phyloP scores from a whole-genome alignment of 768 basidiomycete genomes.

The Hericium erinaceus region DNA sequence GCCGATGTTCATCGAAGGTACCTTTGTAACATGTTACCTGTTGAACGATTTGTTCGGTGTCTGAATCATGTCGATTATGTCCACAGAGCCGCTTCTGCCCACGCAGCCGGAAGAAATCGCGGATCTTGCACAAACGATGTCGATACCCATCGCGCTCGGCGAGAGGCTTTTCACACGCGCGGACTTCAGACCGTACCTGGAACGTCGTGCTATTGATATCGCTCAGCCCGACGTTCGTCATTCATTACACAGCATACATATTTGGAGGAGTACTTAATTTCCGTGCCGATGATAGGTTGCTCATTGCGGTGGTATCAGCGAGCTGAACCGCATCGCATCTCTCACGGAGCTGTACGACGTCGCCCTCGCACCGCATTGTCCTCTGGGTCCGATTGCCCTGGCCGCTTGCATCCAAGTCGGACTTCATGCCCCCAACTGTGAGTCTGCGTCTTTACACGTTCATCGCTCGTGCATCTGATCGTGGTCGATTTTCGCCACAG shows the following conservation, averaged over 20 bases:
- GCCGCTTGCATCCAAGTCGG: conserved; percentile 64
- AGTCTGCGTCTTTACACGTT: conserved; percentile 15
- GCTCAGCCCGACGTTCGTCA: conserved; percentile 54
- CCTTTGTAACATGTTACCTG: neutral
- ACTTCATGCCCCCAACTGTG: conserved; percentile 49
- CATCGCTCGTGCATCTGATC: no score
- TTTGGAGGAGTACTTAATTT: neutral
- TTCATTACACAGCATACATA: no score
- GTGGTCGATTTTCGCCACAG: conserved; percentile 18
- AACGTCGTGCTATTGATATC: conserved; percentile 54
- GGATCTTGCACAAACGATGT: conserved; percentile 42
- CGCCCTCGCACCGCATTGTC: conserved; percentile 64
- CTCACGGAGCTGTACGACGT: conserved; percentile 65
- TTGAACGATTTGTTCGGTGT: no score
- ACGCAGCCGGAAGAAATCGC: conserved; percentile 54
- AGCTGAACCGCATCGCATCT: conserved; percentile 47
- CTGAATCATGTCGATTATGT: neutral
- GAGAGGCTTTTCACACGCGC: conserved; percentile 55
- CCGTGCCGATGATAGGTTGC: conserved; percentile 28
- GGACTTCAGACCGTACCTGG: conserved; percentile 60
- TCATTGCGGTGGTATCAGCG: conserved; percentile 53
- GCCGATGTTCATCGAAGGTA: conserved; percentile 60
- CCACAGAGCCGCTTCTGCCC: conserved; percentile 46
- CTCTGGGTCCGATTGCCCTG: conserved; percentile 60
- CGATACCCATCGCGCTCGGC: conserved; percentile 54